Base-by-base conservation (phyloP, 1,284 basidiomycete genomes). In the Pyrrhoderma lamaoense region DNA sequence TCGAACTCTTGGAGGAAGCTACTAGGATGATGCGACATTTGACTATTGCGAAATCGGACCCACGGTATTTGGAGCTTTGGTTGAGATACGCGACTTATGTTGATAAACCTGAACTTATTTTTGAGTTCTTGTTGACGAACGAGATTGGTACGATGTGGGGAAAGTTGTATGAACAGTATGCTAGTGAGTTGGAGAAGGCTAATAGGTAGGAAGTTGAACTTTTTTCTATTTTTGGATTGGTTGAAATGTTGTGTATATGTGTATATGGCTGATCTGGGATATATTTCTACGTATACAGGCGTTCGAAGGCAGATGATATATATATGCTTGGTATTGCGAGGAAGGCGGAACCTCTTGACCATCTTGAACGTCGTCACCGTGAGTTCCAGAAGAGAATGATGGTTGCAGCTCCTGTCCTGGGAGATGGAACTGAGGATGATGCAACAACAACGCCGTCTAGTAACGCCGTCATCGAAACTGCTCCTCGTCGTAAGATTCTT, bases 1-100 rank as follows among this genome's bases (percentile, higher is more conserved):
- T 93, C 8, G 87, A 89, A 25, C 70, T 93, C 18, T 72, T 94
- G 11, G 91, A 94, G 64, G 80, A 84, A 58, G 85, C 87, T 1
- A 93, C 90, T 1, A 74, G 90, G 21, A 74, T 80, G 7, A 79
- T 93, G 62, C 77, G 84, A 54, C 77, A 80, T 57, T 74, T 87
- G 56, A 71, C 77, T 44, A 72, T 73, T 35, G 90, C 89, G 49
- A 72, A 71, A 54, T 75, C 76, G 56, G 93, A 97, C 62, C 64
- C 88, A 48, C 80, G 90, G 39, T 96, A 97, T 65, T 76, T 99
- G 51, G 89, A 92, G 62, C 72, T 98, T 19, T 99, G 95, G 95
- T 75, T 91, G 27, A 77, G 93, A 49, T 97, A 97, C 65, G 85
- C 89, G 16, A 82, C 80, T 61, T 87, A 85, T 58, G 85, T 92